These are phyloP conservation scores for Kazachstania psychrophila DNA, from an alignment of 805 yeast species.

Conservation along the genomic window DNA sequence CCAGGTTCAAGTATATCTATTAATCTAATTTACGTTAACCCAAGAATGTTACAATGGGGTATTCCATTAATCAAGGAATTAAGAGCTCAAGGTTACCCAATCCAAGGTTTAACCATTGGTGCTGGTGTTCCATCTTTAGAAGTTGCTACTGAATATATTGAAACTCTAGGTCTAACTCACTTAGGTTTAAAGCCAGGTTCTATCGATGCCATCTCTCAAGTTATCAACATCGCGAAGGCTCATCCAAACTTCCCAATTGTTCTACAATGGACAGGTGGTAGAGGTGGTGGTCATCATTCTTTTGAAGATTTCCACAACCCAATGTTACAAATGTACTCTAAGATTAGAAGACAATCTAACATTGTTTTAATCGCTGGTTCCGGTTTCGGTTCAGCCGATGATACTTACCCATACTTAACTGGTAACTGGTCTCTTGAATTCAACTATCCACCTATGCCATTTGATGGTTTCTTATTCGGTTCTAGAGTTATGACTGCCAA, in stretches of 20 bases:
- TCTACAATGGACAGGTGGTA: slow-evolving; percentile 99
- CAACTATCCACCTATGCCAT: slow-evolving; percentile 97
- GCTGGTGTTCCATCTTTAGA: slow-evolving; percentile 99
- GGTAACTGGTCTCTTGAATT: slow-evolving; percentile 90
- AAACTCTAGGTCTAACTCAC: slow-evolving; percentile 84
- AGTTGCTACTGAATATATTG: slow-evolving; percentile 93
- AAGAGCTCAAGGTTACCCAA: slow-evolving; percentile 88
- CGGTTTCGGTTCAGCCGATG: slow-evolving; percentile 95
- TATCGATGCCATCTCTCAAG: slow-evolving; percentile 80
- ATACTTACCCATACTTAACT: slow-evolving; percentile 93
- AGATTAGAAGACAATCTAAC: slow-evolving; percentile 84
- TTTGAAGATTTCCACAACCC: slow-evolving; percentile 99
- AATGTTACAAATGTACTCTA: slow-evolving; percentile 87
- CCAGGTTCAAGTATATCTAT: slow-evolving; percentile 90
- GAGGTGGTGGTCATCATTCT: slow-evolving; percentile 99
- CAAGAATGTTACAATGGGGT: slow-evolving; percentile 98
- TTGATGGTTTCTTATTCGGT: slow-evolving; percentile 93
- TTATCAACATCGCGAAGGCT: slow-evolving; percentile 83
- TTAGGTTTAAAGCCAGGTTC: slow-evolving; percentile 98
- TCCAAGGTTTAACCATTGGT: slow-evolving; percentile 93
- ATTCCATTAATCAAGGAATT: slow-evolving; percentile 86
- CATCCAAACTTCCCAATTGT: slow-evolving; percentile 96
- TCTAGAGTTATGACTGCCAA: slow-evolving; percentile 96
- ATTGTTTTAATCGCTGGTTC: slow-evolving; percentile 93
- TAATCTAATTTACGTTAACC: slow-evolving; percentile 91